phyloP scores from a whole-genome alignment of 495 filamentous ascomycete genomes.

The Hypoxylon crocopeplum region DNA sequence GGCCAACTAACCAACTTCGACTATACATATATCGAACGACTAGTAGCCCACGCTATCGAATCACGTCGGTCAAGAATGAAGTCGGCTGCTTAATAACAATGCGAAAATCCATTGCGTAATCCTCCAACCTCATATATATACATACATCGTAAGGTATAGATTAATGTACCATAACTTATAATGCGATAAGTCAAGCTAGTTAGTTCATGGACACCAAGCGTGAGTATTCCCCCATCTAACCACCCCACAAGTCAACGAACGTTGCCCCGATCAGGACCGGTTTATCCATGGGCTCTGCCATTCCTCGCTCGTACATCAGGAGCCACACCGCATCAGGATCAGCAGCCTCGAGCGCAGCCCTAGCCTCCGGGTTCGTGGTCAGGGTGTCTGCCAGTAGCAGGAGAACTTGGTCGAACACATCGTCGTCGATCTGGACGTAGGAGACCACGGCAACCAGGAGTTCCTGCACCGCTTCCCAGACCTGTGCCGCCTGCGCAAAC shows the following conservation, averaged over 20 bases:
- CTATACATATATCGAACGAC: too few species aligned
- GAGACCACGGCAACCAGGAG: constrained; percentile 61
- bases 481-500: constrained; percentile 59
- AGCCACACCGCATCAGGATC: constrained; percentile 81
- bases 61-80: too few species aligned
- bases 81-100: too few species aligned
- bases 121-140: too few species aligned
- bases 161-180: not conserved
- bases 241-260: constrained; percentile 37
- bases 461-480: constrained; percentile 64
- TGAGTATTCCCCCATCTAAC: too few species aligned
- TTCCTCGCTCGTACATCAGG: constrained; percentile 52
- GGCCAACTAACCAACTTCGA: too few species aligned
- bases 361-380: constrained; percentile 54
- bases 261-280: constrained; percentile 51
- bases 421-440: constrained; percentile 65
- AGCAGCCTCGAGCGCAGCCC: constrained; percentile 59
- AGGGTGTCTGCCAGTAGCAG: constrained; percentile 62
- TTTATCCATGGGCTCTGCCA: constrained; percentile 38
- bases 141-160: too few species aligned
- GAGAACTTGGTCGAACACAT: constrained; percentile 72
- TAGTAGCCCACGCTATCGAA: too few species aligned
- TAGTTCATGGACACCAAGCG: too few species aligned
- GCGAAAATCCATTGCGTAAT: too few species aligned
- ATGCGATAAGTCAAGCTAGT: not conserved